Evolutionary conservation across 1,284 basidiomycete species (phyloP).

Genomic region (Heterobasidion irregulare): DNA sequence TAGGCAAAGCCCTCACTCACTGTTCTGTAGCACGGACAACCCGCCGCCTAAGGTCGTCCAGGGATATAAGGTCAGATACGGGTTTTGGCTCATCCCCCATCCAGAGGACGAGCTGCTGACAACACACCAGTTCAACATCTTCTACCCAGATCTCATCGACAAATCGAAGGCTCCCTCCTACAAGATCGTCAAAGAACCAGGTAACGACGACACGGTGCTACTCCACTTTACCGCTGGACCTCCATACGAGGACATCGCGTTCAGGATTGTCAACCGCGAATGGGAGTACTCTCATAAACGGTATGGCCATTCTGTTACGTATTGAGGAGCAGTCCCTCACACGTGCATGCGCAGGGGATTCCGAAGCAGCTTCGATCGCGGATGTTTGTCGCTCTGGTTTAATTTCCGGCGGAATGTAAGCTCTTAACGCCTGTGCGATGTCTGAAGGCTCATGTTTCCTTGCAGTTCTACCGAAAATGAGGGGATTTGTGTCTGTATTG

Average conservation of each 20-base stretch:
- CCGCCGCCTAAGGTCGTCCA: constrained; percentile 97
- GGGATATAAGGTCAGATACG: constrained; percentile 78
- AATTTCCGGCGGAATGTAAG: constrained; percentile 83
- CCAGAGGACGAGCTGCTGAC: neutral
- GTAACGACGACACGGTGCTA: constrained; percentile 91
- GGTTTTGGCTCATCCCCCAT: neutral
- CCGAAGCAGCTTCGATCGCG: constrained; percentile 78
- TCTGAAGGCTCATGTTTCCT: constrained; percentile 7
- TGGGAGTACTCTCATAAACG: constrained; percentile 98
- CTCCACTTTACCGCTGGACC: constrained; percentile 95
- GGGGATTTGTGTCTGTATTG: constrained; percentile 3
- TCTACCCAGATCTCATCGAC: constrained; percentile 95
- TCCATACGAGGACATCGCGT: constrained; percentile 98
- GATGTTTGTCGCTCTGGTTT: constrained; percentile 82
- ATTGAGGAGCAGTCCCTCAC: constrained; percentile 5
- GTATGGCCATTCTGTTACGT: constrained; percentile 28
- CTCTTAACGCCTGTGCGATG: constrained; percentile 3
- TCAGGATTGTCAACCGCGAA: constrained; percentile 94
- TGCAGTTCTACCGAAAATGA: constrained; percentile 67
- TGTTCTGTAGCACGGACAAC: constrained; percentile 70
- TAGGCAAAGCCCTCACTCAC: constrained; percentile 3
- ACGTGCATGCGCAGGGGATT: constrained; percentile 51
- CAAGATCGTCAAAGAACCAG: constrained; percentile 85
- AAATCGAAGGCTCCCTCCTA: constrained; percentile 95
- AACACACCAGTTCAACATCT: constrained; percentile 72